Conservation (phyloP, 2,329 filamentous ascomycete genomes). For the Tolypocladium sp. region DNA sequence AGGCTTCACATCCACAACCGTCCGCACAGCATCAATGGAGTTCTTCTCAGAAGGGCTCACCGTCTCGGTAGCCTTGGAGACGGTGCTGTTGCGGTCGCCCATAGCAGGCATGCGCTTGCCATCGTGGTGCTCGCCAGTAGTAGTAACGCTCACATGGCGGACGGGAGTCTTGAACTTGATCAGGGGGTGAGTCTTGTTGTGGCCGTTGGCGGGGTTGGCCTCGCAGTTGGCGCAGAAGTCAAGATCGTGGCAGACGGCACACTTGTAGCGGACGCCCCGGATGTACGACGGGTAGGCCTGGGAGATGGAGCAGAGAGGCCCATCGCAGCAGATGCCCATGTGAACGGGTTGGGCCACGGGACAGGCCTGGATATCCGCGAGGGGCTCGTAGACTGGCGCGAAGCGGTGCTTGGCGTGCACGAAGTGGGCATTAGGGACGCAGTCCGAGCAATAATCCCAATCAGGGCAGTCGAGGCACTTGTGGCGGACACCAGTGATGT, state of each 20-base stretch:
- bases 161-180: slow-evolving; percentile 96
- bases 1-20: slow-evolving; percentile 64
- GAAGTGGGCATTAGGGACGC: slow-evolving; percentile 55
- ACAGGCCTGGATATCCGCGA: slow-evolving; percentile 22
- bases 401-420: slow-evolving; percentile 82
- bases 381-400: slow-evolving; percentile 72
- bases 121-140: slow-evolving; percentile 65
- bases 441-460: slow-evolving; percentile 87
- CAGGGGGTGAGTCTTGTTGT: slow-evolving; percentile 93
- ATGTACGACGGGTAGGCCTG: slow-evolving; percentile 61
- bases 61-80: slow-evolving; percentile 40
- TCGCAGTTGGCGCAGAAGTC: slow-evolving; percentile 96
- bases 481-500: slow-evolving; percentile 81
- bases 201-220: slow-evolving; percentile 70
- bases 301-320: slow-evolving; percentile 65
- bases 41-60: slow-evolving; percentile 34
- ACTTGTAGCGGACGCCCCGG: slow-evolving; percentile 87
- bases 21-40: slow-evolving; percentile 50
- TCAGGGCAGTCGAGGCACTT: slow-evolving; percentile 97
- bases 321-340: slow-evolving; percentile 87
- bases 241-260: slow-evolving; percentile 85
- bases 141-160: slow-evolving; percentile 78
- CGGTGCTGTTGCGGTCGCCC: slow-evolving; percentile 50
- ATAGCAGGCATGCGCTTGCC: slow-evolving; percentile 58
- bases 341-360: slow-evolving; percentile 43